These are phyloP conservation scores for Eutrema yunnanense DNA, from an alignment of 345 rosid genomes.

Conservation along the genomic window DNA sequence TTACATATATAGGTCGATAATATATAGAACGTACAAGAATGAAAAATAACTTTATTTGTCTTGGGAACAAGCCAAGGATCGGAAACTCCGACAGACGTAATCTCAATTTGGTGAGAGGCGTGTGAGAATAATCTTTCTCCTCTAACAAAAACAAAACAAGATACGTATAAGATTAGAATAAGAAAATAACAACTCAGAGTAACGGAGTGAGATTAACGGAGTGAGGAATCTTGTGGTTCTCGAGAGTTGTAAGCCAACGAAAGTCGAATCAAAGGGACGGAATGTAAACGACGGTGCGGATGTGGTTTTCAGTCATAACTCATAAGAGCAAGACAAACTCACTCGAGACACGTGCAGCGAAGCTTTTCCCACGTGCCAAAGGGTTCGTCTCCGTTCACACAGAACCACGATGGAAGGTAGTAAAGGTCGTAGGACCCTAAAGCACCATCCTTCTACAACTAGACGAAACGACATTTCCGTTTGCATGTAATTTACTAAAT, in stretches of 20 bases:
- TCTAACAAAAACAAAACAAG: not conserved
- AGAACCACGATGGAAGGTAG: constrained; percentile 3
- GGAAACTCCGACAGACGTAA: constrained; percentile 17
- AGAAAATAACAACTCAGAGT: constrained; percentile 4
- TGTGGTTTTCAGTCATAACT: not conserved
- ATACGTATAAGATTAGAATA: not conserved
- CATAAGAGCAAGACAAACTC: not conserved
- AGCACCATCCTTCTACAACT: constrained; percentile 3
- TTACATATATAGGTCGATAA: not conserved
- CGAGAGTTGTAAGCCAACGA: constrained; percentile 24
- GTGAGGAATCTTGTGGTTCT: constrained; percentile 1
- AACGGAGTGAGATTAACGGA: constrained; percentile 16
- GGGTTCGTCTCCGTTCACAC: constrained; percentile 6
- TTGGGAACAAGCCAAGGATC: constrained; percentile 27
- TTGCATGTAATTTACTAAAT: not conserved
- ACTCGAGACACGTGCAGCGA: constrained; percentile 26
- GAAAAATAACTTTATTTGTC: constrained; percentile 17
- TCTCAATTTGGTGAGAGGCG: constrained; percentile 19
- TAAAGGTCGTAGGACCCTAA: not conserved
- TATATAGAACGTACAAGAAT: not conserved
- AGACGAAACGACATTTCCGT: not conserved
- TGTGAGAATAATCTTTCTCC: constrained; percentile 11
- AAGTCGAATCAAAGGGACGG: not conserved
- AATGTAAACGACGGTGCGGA: not conserved
- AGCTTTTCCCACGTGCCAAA: constrained; percentile 27